A percentile compares a stretch with the other conserved stretches of the same genome.
phyloP scores from a whole-genome alignment of 1,139 yeast species.

The Pichiaceae sp. region DNA sequence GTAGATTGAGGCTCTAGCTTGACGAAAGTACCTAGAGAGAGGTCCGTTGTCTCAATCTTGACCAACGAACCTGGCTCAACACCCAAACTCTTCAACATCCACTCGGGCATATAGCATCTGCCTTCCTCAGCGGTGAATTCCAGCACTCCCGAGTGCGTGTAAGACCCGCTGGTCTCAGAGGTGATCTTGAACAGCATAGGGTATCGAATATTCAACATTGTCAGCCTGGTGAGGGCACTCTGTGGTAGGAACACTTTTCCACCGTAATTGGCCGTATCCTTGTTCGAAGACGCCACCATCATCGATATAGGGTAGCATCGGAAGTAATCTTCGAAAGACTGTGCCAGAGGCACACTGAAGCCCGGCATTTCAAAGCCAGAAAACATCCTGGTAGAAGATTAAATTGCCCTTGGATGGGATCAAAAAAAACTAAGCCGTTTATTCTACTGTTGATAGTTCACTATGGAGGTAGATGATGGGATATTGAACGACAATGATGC shows the following conservation, averaged over 20 bases:
- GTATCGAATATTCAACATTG: slow-evolving; percentile 73
- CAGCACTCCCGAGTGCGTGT: slow-evolving; percentile 87
- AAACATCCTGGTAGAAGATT: no score
- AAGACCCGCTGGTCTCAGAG: slow-evolving; percentile 46
- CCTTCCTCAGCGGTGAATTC: slow-evolving; percentile 99
- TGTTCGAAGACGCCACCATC: slow-evolving; percentile 78
- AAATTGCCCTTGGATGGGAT: no score
- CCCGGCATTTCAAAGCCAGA: slow-evolving; percentile 25
- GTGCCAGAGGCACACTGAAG: slow-evolving; percentile 10
- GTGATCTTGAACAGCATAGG: slow-evolving; percentile 88
- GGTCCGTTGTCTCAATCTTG: slow-evolving; percentile 66
- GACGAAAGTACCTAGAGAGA: slow-evolving; percentile 82
- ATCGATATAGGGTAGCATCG: slow-evolving; percentile 86
- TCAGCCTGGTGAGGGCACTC: slow-evolving; percentile 79
- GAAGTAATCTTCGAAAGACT: slow-evolving; percentile 64
- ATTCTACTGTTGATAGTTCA: no score
- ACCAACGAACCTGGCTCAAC: slow-evolving; percentile 74
- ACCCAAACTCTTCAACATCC: slow-evolving; percentile 85
- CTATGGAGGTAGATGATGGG: slow-evolving; percentile 11
- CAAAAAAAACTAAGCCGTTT: no score
- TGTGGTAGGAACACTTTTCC: slow-evolving; percentile 95
- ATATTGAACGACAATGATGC: slow-evolving; percentile 20
- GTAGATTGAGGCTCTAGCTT: slow-evolving; percentile 93
- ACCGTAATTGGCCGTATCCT: slow-evolving; percentile 85
- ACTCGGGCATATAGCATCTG: slow-evolving; percentile 84